Evolutionary conservation across 768 basidiomycete genomes (phyloP).

Genomic region (Tricholomella constricta): DNA sequence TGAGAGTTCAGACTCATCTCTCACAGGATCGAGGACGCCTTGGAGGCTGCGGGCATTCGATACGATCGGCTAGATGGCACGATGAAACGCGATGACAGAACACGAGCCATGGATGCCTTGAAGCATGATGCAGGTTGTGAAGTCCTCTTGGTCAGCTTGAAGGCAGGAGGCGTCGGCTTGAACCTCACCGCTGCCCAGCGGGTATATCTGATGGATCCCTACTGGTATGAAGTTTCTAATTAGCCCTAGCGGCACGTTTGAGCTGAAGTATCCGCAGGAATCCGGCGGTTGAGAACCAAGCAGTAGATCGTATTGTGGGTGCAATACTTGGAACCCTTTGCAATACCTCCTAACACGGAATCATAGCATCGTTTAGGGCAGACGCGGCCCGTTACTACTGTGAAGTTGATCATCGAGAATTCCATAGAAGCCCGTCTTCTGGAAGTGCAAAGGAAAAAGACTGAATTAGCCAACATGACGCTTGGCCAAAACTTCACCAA

Average conservation of each 20-base stretch:
- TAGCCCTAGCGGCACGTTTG: neutral
- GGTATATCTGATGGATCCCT: slow-evolving; percentile 96
- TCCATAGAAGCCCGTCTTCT: slow-evolving; percentile 92
- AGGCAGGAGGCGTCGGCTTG: slow-evolving; percentile 96
- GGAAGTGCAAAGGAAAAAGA: slow-evolving; percentile 94
- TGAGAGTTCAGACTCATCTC: slow-evolving; percentile 11
- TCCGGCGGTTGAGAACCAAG: slow-evolving; percentile 96
- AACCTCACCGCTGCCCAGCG: slow-evolving; percentile 94
- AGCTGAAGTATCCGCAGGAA: slow-evolving; percentile 59
- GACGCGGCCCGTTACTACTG: slow-evolving; percentile 84
- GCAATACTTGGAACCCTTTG: neutral
- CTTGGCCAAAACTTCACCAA: slow-evolving; percentile 86
- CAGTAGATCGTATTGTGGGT: slow-evolving; percentile 94
- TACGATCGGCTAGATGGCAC: slow-evolving; percentile 95
- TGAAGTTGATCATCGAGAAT: slow-evolving; percentile 92
- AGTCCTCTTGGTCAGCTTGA: slow-evolving; percentile 92
- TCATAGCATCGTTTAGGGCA: slow-evolving; percentile 93
- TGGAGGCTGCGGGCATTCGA: slow-evolving; percentile 78
- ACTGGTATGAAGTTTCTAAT: slow-evolving; percentile 61
- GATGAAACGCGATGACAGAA: slow-evolving; percentile 96
- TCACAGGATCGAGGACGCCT: slow-evolving; percentile 81
- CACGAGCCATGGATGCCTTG: slow-evolving; percentile 87
- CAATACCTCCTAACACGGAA: neutral
- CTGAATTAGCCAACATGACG: slow-evolving; percentile 91
- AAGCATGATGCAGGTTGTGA: slow-evolving; percentile 90